phyloP scores from a whole-genome alignment of 345 rosid species.

The Orychophragmus violaceus region DNA sequence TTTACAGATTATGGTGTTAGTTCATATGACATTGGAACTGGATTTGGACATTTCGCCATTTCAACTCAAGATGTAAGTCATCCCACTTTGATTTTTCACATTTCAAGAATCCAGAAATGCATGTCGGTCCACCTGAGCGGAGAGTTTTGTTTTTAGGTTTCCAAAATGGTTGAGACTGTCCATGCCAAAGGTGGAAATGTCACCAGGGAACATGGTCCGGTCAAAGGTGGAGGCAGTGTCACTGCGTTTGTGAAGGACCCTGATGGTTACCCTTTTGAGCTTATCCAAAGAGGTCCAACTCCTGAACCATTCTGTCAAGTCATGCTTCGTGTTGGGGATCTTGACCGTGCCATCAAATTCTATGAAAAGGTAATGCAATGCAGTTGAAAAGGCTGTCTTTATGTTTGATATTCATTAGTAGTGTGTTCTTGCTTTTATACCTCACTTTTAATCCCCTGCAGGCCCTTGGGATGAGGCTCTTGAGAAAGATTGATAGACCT shows the following conservation, averaged over 20 bases:
- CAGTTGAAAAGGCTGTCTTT: neutral
- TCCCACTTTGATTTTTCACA: neutral
- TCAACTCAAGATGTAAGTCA: constrained; percentile 72
- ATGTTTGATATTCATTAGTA: neutral
- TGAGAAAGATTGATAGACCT: constrained; percentile 64
- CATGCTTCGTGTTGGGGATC: constrained; percentile 92
- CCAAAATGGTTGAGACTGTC: constrained; percentile 66
- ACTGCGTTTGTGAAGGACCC: constrained; percentile 96
- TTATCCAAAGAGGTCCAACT: constrained; percentile 80
- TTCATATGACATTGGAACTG: constrained; percentile 90
- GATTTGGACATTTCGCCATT: constrained; percentile 93
- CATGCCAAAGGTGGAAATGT: constrained; percentile 75
- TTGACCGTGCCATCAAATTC: constrained; percentile 74
- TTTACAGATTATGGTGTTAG: constrained; percentile 73
- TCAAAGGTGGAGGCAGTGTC: constrained; percentile 66
- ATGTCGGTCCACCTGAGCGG: neutral
- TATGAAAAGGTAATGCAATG: constrained; percentile 71
- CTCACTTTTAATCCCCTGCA: constrained; percentile 13
- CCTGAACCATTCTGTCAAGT: constrained; percentile 96
- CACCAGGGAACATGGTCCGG: constrained; percentile 90
- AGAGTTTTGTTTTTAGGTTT: constrained; percentile 40
- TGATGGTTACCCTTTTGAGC: constrained; percentile 84
- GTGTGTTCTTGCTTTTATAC: neutral
- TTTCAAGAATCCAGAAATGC: neutral
- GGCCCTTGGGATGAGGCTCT: constrained; percentile 87